Evolutionary conservation across 139 green algal genomes (phyloP).

Genomic region (Pleodorina starrii): DNA sequence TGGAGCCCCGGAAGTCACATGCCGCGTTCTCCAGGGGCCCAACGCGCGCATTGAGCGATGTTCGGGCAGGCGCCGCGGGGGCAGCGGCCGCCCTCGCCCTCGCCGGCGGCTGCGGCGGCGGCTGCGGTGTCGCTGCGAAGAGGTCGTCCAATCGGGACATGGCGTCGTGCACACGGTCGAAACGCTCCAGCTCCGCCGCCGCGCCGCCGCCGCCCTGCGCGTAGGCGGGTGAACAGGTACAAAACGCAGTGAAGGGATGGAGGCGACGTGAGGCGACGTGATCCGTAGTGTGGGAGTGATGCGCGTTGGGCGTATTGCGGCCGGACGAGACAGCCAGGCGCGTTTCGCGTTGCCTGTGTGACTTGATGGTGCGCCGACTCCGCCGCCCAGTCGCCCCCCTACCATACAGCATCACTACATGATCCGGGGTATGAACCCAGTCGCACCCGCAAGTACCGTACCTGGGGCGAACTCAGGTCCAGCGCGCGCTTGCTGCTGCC

Average conservation of each 20-base stretch:
- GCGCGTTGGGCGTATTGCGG: too few species aligned
- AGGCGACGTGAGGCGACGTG: too few species aligned
- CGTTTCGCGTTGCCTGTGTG: too few species aligned
- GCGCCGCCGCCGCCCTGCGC: not conserved
- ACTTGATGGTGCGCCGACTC: too few species aligned
- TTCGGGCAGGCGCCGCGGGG: not conserved
- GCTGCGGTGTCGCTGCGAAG: not conserved
- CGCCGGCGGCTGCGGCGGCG: not conserved
- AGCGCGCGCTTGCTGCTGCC: not conserved
- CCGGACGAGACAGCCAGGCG: too few species aligned
- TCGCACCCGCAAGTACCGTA: too few species aligned
- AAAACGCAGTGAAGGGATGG: too few species aligned
- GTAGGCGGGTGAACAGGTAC: too few species aligned
- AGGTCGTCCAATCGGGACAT: not conserved
- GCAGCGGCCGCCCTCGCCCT: not conserved
- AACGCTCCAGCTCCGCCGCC: constrained; percentile 27
- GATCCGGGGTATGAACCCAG: too few species aligned
- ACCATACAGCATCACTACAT: too few species aligned
- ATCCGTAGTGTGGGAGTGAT: too few species aligned
- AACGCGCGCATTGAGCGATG: not conserved
- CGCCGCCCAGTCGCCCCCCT: too few species aligned
- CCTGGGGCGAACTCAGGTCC: not conserved
- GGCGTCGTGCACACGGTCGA: constrained; percentile 19
- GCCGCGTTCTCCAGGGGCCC: not conserved
- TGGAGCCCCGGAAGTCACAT: not conserved